phyloP scores from a whole-genome alignment of 257 asterid genomes.

The Solanum tarapatanum region DNA sequence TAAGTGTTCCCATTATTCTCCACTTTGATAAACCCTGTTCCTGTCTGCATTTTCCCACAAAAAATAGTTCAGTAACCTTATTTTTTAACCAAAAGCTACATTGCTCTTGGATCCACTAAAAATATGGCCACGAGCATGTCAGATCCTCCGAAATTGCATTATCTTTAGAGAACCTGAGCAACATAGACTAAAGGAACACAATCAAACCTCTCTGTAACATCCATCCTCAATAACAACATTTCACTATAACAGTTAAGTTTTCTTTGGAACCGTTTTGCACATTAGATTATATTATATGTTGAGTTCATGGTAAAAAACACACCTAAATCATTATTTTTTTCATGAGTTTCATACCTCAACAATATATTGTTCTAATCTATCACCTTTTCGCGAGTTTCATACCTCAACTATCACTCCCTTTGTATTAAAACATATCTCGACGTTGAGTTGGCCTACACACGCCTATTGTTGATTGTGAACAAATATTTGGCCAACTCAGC shows the following conservation, averaged over 20 bases:
- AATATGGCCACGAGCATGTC: not conserved
- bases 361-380: not conserved
- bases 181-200: not conserved
- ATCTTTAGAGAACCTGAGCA: not conserved
- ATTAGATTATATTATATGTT: not conserved
- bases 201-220: not conserved
- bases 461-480: not conserved
- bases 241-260: not conserved
- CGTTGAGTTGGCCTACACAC: not conserved
- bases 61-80: not conserved
- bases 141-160: not conserved
- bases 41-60: constrained; percentile 39
- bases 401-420: not conserved
- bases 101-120: not conserved
- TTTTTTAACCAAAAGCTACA: not conserved
- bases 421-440: not conserved
- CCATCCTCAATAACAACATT: not conserved
- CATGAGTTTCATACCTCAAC: not conserved
- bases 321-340: not conserved
- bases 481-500: not conserved
- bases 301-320: not conserved
- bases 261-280: not conserved
- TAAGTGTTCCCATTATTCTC: constrained; percentile 32
- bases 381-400: not conserved
- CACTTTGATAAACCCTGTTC: constrained; percentile 72